These are phyloP conservation scores for Oenanthe sinensis DNA, from an alignment of 129 eudicot genomes.

Conservation along the genomic window DNA sequence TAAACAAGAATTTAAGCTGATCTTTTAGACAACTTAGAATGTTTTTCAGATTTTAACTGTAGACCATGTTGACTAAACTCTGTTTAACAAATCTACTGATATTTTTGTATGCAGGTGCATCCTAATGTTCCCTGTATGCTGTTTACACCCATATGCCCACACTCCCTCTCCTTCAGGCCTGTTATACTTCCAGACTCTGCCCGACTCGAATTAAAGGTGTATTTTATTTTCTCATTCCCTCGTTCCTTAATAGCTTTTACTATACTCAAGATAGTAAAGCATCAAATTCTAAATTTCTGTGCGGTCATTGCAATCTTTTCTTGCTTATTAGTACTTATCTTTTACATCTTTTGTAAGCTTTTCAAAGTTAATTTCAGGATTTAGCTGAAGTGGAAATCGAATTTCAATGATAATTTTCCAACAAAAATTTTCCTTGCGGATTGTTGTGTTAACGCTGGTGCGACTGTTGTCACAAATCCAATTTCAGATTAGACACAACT, in stretches of 20 bases:
- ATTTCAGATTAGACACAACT: background rate
- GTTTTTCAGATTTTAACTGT: background rate
- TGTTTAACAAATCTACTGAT: background rate
- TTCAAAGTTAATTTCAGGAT: background rate
- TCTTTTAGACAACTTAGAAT: background rate
- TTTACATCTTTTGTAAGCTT: background rate
- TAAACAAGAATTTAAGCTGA: background rate
- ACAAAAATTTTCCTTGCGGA: background rate
- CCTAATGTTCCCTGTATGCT: constrained; percentile 99
- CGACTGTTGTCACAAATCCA: background rate
- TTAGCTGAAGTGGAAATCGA: background rate
- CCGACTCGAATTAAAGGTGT: constrained; percentile 83
- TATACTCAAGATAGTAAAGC: background rate
- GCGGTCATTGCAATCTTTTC: background rate
- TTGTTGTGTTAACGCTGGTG: background rate
- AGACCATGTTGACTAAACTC: background rate
- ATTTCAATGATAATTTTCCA: background rate
- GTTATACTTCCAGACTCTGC: constrained; percentile 99
- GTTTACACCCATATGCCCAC: constrained; percentile 96
- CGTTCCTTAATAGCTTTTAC: background rate
- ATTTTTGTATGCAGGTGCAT: constrained; percentile 63
- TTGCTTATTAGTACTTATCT: background rate
- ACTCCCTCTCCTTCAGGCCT: constrained; percentile 98
- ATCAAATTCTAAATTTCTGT: background rate
- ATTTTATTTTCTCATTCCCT: constrained; percentile 6